Evolutionary conservation across 306 rosid species (phyloP), one percentile per base, ranked within the genome.

Genomic region (Acacia melanoxylon): DNA sequence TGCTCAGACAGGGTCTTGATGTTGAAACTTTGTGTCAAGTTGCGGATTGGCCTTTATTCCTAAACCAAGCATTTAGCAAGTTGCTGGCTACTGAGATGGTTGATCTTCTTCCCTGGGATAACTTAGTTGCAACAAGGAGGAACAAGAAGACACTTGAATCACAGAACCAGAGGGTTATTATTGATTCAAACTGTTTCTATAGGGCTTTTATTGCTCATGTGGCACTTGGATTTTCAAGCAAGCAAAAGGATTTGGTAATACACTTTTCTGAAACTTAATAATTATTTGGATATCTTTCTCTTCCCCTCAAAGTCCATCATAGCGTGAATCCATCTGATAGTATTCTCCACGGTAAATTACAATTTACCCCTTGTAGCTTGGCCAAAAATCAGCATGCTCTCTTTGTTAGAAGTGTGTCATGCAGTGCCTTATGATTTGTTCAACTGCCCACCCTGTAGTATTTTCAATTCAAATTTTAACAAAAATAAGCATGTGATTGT

Each of bases 101-200:
- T 81, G 97, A 96, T 89, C 97, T 96, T 88, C 97, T 93, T 85
- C 92, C 94, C 62, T 93, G 99, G 99, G 91, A 86, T 86, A 94
- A 86, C 72, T 80, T 96, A 85, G 94, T 91, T 25, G 76, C 70
- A 67, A 89, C 89, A 80, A 88, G 99, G 84, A 96, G 92, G 92
- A 96, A 92, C 69, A 96, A 91, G 86, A 96, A 94, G 84, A 93
- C 97, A 74, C 88, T 96, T 46, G 99, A 96, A 83, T 92, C 99
- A 51, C 98, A 96, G 68, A 96, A 93, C 88, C 94, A 92, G 84
- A 84, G 95, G 87, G 92, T 88, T 69, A 90, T 96, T 75, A 87
- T 96, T 71, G 98, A 93, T 89, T 87, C 87, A 77, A 87, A 77
- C 67, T 96, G 98, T 89, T 93, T 91, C 82, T 96, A 91, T 72